Base-by-base conservation (phyloP, 805 yeast species). In the Vanderwaltozyma verrucispora region DNA sequence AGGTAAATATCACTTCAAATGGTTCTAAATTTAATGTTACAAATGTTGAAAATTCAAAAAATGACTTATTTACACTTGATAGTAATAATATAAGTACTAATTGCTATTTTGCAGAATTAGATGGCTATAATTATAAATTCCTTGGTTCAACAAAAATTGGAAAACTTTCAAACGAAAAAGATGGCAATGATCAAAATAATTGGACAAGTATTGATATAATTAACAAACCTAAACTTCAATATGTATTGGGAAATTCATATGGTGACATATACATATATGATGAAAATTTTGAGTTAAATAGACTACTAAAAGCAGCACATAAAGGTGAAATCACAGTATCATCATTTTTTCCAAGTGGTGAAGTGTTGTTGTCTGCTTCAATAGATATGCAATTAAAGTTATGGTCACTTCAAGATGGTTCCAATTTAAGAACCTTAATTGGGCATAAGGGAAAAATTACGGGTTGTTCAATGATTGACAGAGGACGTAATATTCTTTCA, bases 401-500 rank as follows among this genome's bases (percentile, higher is more conserved):
- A 4, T 82, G 89, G 88, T 69, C 74, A 19, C 51, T 67, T 2
- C 42, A 43, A 0, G 67, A 64, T 38, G 76, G 77, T 0, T 41
- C 66, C 0, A 65, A 67, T 35, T 72, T 75, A 1, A 59, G 87
- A 36, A 62, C 69, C 0, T 67, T 80, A 44, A 40, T 41, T 3
- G 74, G 72, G 5, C 88, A 78, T 43, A 68, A 51, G 19, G 56
- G 56, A 3, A 57, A 67, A 12, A 62, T 79, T 11, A 70, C 74
- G 2, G 79, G 66, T 43, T 42, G 73, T 2, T 66, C 56, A 3
- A 47, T 79, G 43, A 59, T 82, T 15, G 87, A 76, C 0, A 60
- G 72, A 14, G 94, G 94, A 1, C 60, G 89, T 29, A 81, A 82
- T 50, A 62, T 84, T 41, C 43, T 80, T 15, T 69, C 80, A 6